Evolutionary conservation across 2,329 filamentous ascomycete species (phyloP).

Genomic region (Aureobasidium sp.): DNA sequence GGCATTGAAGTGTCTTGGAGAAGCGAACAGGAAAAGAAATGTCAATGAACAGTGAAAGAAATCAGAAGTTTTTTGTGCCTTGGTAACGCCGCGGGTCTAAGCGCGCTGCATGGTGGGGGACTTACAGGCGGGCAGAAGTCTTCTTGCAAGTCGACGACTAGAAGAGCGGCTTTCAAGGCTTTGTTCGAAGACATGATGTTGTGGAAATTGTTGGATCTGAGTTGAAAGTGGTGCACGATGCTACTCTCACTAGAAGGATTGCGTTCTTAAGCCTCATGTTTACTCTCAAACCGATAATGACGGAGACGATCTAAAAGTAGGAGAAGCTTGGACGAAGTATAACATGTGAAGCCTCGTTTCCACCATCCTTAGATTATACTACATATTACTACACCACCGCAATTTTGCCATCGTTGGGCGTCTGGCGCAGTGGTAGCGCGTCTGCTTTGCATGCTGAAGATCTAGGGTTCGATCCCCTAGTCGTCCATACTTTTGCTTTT

Average conservation of each 20-base stretch:
- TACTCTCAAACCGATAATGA: not conserved
- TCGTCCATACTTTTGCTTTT: not conserved
- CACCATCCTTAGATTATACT: not conserved
- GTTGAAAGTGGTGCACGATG: not conserved
- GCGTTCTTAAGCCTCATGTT: not conserved
- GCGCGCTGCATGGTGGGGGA: not conserved
- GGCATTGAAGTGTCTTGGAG: not conserved
- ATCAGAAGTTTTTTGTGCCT: not conserved
- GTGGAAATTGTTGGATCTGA: not conserved
- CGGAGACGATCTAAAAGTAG: not conserved
- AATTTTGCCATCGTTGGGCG: not conserved
- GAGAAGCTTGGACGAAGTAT: not conserved
- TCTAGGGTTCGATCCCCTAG: constrained; percentile 12
- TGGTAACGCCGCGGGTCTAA: not conserved
- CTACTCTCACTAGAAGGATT: not conserved
- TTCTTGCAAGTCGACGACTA: constrained; percentile 72
- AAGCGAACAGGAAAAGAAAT: too few relatives aligned
- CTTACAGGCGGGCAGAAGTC: constrained; percentile 88
- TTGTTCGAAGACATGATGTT: not conserved
- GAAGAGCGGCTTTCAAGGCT: constrained; percentile 11
- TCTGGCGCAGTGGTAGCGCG: constrained; percentile 10
- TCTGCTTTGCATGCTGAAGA: constrained; percentile 12
- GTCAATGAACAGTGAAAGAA: not conserved
- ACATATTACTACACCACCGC: too few relatives aligned
- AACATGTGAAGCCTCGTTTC: not conserved